Evolutionary conservation across 164 flowering plant genomes (phyloP).

Genomic region (Aristolochia contorta): DNA sequence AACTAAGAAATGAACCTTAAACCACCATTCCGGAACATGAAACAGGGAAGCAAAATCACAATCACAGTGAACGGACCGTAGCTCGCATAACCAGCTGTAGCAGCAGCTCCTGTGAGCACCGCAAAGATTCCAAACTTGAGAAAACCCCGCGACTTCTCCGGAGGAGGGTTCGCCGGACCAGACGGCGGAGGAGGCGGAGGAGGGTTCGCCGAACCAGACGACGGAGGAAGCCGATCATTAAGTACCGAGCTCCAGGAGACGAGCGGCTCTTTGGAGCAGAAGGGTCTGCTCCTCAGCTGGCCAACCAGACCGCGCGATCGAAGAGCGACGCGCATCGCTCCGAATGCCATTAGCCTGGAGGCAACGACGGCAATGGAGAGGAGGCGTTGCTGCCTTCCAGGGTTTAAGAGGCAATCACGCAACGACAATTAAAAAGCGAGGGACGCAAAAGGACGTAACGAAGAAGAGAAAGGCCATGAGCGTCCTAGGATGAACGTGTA

Average conservation of each 20-base stretch:
- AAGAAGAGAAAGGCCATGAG: too few relatives aligned
- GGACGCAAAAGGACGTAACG: too few relatives aligned
- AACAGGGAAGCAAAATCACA: not conserved
- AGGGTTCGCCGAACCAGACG: conserved; percentile 6
- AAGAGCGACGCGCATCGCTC: not conserved
- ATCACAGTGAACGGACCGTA: conserved; percentile 28
- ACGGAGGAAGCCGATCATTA: conserved; percentile 16
- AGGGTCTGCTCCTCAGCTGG: not conserved
- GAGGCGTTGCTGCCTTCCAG: not conserved
- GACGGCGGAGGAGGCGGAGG: conserved; percentile 15
- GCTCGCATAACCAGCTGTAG: conserved; percentile 43
- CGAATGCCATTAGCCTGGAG: not conserved
- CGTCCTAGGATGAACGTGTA: too few relatives aligned
- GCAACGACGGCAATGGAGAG: not conserved
- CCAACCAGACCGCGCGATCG: not conserved
- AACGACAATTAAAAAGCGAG: too few relatives aligned
- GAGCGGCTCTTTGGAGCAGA: conserved; percentile 23
- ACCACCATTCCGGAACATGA: not conserved
- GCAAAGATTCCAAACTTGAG: conserved; percentile 33
- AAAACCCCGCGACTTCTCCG: conserved; percentile 26
- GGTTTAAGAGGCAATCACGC: not conserved
- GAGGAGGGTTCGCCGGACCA: conserved; percentile 6
- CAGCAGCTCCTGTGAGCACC: conserved; percentile 40
- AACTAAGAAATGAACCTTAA: not conserved
- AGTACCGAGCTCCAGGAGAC: conserved; percentile 22